These are phyloP conservation scores for Blakeslea trispora DNA, from an alignment of 371 early-diverging fungal species.

Conservation along the genomic window DNA sequence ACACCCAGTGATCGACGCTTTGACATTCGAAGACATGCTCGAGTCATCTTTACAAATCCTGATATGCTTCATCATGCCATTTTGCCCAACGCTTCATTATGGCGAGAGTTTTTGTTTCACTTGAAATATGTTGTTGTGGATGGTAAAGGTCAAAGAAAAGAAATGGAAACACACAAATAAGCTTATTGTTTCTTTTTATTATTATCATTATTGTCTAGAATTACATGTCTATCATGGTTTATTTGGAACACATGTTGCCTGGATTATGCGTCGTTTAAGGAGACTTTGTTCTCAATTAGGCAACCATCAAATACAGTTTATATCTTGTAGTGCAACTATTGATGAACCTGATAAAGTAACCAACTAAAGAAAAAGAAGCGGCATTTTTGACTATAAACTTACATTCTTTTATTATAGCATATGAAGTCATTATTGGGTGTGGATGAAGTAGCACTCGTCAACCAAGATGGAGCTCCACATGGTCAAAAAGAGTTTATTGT, in stretches of 20 bases:
- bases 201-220: slow-evolving; percentile 52
- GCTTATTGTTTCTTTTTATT: too few relatives aligned
- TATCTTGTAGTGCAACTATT: slow-evolving; percentile 65
- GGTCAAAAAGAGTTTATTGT: slow-evolving; percentile 43
- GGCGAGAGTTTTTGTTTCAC: slow-evolving; percentile 56
- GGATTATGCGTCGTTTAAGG: slow-evolving; percentile 67
- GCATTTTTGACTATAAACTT: too few relatives aligned
- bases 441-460: slow-evolving; percentile 27
- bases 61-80: slow-evolving; percentile 80
- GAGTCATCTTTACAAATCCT: slow-evolving; percentile 79
- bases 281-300: slow-evolving; percentile 56
- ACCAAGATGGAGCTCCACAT: slow-evolving; percentile 49
- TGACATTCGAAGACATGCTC: slow-evolving; percentile 48
- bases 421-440: slow-evolving; percentile 46
- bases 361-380: not conserved
- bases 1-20: slow-evolving; percentile 47
- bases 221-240: slow-evolving; percentile 69
- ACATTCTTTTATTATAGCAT: slow-evolving; percentile 36
- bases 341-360: slow-evolving; percentile 53
- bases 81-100: slow-evolving; percentile 58
- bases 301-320: slow-evolving; percentile 53
- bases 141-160: too few relatives aligned
- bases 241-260: slow-evolving; percentile 71
- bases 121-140: slow-evolving; percentile 74
- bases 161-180: too few relatives aligned